Conservation (phyloP, 768 basidiomycete species). For the Tubosaeta sp. region DNA sequence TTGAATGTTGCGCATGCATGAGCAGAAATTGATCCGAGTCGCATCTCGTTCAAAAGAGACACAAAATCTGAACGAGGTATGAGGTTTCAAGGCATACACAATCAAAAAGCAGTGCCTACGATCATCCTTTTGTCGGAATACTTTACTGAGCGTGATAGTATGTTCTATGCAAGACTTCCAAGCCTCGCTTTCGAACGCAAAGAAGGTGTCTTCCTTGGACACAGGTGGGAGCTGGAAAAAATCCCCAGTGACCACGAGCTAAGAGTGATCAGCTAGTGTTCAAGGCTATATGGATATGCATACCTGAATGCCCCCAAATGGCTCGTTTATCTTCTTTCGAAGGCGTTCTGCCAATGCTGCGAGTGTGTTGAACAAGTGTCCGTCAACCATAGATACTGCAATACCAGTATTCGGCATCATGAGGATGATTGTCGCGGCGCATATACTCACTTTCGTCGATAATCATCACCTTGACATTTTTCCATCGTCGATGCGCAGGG, state of each 20-base stretch:
- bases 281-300: neutral
- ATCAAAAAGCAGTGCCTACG: conserved; percentile 34
- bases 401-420: neutral
- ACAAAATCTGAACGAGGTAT: conserved; percentile 49
- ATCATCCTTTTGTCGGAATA: conserved; percentile 72
- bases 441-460: conserved; percentile 55
- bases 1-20: conserved; percentile 46
- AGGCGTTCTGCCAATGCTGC: conserved; percentile 47
- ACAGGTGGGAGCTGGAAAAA: conserved; percentile 60
- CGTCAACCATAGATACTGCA: conserved; percentile 70
- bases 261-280: neutral
- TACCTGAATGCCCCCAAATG: conserved; percentile 69
- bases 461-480: conserved; percentile 51
- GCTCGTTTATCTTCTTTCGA: conserved; percentile 44
- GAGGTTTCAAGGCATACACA: neutral
- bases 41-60: conserved; percentile 71
- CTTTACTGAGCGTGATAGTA: conserved; percentile 64
- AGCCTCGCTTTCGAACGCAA: conserved; percentile 60
- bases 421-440: neutral
- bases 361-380: conserved; percentile 55
- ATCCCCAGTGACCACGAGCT: conserved; percentile 54
- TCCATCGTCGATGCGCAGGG: conserved; percentile 56
- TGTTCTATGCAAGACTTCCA: conserved; percentile 43
- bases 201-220: conserved; percentile 44
- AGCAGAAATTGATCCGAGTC: conserved; percentile 51